phyloP scores from a whole-genome alignment of 2,329 filamentous ascomycete species.

The Cladosporium cucumerinum region DNA sequence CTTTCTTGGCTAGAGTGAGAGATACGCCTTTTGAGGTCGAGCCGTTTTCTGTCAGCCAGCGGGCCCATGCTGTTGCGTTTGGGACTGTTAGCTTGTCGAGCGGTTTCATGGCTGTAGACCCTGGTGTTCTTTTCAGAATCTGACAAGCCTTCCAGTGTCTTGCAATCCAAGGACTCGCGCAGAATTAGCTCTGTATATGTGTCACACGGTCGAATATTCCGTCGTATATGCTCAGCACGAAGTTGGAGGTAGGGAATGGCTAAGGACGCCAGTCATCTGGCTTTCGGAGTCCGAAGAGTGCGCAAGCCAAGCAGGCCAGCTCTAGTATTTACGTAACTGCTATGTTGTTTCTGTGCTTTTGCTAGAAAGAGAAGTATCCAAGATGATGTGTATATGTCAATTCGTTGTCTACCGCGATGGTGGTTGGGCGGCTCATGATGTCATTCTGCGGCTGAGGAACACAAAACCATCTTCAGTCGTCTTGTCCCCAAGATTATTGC shows the following conservation, averaged over 20 bases:
- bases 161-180: background rate
- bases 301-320: background rate
- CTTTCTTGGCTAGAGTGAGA: slow-evolving; percentile 26
- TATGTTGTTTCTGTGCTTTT: background rate
- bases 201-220: background rate
- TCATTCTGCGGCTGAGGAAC: background rate
- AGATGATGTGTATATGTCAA: background rate
- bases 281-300: background rate
- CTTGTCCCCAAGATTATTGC: background rate
- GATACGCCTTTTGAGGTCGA: slow-evolving; percentile 20
- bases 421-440: background rate
- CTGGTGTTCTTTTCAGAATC: too few relatives aligned
- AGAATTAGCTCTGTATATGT: background rate
- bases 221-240: background rate
- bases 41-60: slow-evolving; percentile 20
- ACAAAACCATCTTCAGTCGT: background rate
- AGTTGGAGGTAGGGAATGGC: background rate
- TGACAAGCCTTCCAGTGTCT: too few relatives aligned
- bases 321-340: background rate
- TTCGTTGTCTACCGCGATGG: background rate
- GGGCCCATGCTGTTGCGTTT: slow-evolving; percentile 20
- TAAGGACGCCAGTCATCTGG: background rate
- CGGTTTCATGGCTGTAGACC: background rate
- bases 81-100: slow-evolving; percentile 19
- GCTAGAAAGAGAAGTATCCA: background rate